Percentiles rank a stretch among this genome's conserved stretches.
phyloP scores from a whole-genome alignment of 805 yeast genomes.

The Pichia gijzeniarum region DNA sequence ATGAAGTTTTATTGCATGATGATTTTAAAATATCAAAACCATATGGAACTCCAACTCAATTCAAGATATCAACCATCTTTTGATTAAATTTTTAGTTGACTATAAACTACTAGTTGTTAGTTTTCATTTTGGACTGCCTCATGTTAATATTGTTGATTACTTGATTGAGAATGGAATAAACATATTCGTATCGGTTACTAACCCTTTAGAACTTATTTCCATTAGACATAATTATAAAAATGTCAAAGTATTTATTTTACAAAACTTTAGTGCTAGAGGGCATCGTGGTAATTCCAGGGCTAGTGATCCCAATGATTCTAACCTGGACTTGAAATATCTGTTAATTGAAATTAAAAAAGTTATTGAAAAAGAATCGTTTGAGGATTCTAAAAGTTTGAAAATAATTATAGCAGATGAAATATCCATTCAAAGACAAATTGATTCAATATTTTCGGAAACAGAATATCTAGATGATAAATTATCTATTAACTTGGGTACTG shows the following conservation, averaged over 20 bases:
- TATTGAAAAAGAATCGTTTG: not conserved
- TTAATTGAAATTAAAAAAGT: not conserved
- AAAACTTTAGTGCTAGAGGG: not conserved
- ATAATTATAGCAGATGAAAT: not conserved
- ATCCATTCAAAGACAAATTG: not conserved
- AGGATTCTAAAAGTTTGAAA: not conserved
- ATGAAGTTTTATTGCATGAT: too few species aligned
- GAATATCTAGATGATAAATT: too few species aligned
- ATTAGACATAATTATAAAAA: not conserved
- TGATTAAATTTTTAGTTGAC: not conserved
- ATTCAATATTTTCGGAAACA: not conserved
- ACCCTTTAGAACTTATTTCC: not conserved
- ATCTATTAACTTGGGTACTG: not conserved
- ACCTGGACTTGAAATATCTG: not conserved
- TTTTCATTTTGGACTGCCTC: slow-evolving; percentile 2
- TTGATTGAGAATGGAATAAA: not conserved
- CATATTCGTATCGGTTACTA: not conserved
- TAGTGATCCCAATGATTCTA: not conserved
- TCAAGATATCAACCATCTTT: not conserved
- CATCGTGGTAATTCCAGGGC: not conserved
- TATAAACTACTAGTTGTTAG: not conserved
- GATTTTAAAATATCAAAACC: not conserved
- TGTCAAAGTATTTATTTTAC: not conserved
- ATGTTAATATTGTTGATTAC: not conserved
- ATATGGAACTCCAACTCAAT: not conserved